Percentiles rank a stretch among this genome's conserved stretches.
These are phyloP conservation scores for Ascoidea asiatica DNA, from an alignment of 805 yeast genomes.

Conservation along the genomic window DNA sequence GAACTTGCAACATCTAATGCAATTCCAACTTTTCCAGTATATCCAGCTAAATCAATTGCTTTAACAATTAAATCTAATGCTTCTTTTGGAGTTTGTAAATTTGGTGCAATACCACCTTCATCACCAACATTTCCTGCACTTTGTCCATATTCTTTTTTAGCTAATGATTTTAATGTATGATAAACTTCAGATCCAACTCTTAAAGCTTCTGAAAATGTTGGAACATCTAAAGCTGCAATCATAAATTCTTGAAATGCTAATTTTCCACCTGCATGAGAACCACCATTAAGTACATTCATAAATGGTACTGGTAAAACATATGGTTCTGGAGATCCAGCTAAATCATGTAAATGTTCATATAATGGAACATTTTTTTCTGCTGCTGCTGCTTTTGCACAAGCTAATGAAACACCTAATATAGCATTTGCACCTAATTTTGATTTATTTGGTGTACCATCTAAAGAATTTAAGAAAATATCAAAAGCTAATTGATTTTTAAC, in stretches of 20 bases:
- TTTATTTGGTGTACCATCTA: slow-evolving; percentile 98
- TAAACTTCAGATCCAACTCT: slow-evolving; percentile 97
- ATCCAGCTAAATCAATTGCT: slow-evolving; percentile 90
- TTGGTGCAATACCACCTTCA: slow-evolving; percentile 99
- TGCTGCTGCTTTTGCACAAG: slow-evolving; percentile 97
- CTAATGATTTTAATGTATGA: slow-evolving; percentile 87
- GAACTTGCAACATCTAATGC: slow-evolving; percentile 96
- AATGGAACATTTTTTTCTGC: slow-evolving; percentile 90
- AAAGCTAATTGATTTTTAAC: slow-evolving; percentile 77
- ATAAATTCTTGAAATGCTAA: slow-evolving; percentile 98
- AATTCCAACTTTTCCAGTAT: slow-evolving; percentile 83
- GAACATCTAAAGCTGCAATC: slow-evolving; percentile 93
- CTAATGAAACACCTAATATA: slow-evolving; percentile 93
- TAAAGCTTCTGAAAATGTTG: slow-evolving; percentile 85
- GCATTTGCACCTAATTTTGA: slow-evolving; percentile 98
- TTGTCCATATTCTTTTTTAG: slow-evolving; percentile 93
- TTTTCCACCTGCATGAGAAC: slow-evolving; percentile 99
- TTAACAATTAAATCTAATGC: slow-evolving; percentile 87
- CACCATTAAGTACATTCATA: slow-evolving; percentile 99
- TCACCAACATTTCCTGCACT: slow-evolving; percentile 99
- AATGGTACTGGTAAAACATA: slow-evolving; percentile 97
- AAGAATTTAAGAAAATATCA: slow-evolving; percentile 72
- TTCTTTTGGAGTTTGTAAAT: slow-evolving; percentile 88
- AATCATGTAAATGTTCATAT: slow-evolving; percentile 78
- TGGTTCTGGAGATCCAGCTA: slow-evolving; percentile 56